Base-by-base conservation (phyloP, 2,329 filamentous ascomycete genomes). In the Paracoccidioides lutzii region DNA sequence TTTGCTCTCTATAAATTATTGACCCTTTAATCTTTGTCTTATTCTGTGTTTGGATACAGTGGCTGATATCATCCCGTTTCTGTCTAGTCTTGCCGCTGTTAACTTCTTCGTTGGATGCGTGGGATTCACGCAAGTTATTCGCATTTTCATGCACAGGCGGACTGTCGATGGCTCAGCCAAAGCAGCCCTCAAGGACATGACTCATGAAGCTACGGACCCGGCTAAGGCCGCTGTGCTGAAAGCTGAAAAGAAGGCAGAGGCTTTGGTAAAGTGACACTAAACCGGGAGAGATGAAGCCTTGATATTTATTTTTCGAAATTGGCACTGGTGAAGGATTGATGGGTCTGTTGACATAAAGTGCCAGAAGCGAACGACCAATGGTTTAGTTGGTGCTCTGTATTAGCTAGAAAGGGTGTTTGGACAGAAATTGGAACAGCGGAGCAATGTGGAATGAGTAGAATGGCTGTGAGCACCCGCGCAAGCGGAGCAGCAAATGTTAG, bases 101-200 rank as follows among this genome's bases (percentile, higher is more conserved):
- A 98, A 98, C 82, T 96, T 96, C 81, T 94, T 96, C 80, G 86
- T 98, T 65, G 91, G 87, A 66, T 76, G 85, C 62, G 90, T 96
- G 60, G 93, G 93, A 65, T 76, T 88, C 57, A 80, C 88, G 62
- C 93, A 98, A 78, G 79, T 88, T 62, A 76, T 76, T 62, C 85
- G 93, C 65, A 96, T 97, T 67, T 72, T 82, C 63, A 78, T 84
- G 64, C 55, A 61, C 35, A 68, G 64, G 57, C 72, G 76, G 61
- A 79, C 77, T 58, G 73, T 84, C 67, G 83, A 88, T 4, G 69
- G 69, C 7, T 71, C 71, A 2, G 49, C 65, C 14, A 56, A 60
- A 15, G 73, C 65, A 55, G 71, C 72, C 10, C 64, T 69, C 52
- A 71, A 72, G 64, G 67, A 70, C 32, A 50, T 74, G 55, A 67